These are phyloP conservation scores for Botrytis hyacinthi DNA, from an alignment of 2,329 filamentous ascomycete genomes.

Conservation along the genomic window DNA sequence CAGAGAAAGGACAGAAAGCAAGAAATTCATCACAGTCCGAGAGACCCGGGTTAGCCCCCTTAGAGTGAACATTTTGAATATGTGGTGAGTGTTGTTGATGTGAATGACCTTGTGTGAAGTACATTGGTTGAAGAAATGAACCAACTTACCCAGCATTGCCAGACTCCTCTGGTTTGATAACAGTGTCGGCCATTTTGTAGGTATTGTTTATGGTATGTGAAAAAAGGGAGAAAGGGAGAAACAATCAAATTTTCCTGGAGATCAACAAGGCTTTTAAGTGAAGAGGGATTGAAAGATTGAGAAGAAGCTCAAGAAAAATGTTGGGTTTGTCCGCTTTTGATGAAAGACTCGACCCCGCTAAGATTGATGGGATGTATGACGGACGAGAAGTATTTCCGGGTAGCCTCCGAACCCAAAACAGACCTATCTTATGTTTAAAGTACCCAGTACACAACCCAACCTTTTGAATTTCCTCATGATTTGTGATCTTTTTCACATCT, in stretches of 20 bases:
- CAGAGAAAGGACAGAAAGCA: background rate
- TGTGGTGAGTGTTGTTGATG: constrained; percentile 24
- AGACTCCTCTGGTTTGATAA: constrained; percentile 49
- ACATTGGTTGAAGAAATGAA: constrained; percentile 26
- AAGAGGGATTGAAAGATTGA: constrained; percentile 25
- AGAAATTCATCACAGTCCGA: constrained; percentile 22
- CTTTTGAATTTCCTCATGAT: background rate
- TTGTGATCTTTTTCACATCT: background rate
- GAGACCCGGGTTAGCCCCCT: constrained; percentile 7
- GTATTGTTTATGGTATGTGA: background rate
- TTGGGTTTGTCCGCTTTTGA: constrained; percentile 12
- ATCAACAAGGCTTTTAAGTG: constrained; percentile 14
- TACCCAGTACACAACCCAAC: background rate
- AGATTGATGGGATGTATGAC: constrained; percentile 13
- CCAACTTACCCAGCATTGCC: constrained; percentile 51
- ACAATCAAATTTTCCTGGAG: constrained; percentile 23
- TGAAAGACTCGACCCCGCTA: constrained; percentile 18
- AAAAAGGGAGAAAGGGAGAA: background rate
- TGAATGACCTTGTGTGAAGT: constrained; percentile 31
- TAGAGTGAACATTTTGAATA: constrained; percentile 12
- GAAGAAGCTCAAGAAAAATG: constrained; percentile 19
- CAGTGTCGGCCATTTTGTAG: constrained; percentile 48
- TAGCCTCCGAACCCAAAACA: constrained; percentile 9
- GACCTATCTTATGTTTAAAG: background rate
- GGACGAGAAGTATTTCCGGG: constrained; percentile 17